Conservation (phyloP, 148 eudicot species). For the Rhododendron vialii region DNA sequence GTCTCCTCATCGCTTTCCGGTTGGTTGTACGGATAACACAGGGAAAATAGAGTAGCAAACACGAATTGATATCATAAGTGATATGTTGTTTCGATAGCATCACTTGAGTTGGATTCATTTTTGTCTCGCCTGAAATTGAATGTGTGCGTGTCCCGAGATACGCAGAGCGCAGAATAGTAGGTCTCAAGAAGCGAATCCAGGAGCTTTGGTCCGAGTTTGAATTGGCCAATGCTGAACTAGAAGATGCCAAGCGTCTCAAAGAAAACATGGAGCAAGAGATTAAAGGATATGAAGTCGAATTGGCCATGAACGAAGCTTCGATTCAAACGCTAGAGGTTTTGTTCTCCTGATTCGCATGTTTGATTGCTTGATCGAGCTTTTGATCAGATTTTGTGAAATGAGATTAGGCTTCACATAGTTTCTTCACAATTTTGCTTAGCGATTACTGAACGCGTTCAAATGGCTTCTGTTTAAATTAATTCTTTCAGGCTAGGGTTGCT, state of each 20-base stretch:
- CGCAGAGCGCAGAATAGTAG: constrained; percentile 55
- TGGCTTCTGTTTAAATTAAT: constrained; percentile 3
- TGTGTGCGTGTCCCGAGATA: neutral
- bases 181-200: constrained; percentile 49
- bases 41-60: neutral
- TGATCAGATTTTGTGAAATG: neutral
- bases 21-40: neutral
- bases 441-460: neutral
- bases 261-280: constrained; percentile 61
- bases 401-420: neutral
- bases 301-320: constrained; percentile 53
- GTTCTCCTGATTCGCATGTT: neutral
- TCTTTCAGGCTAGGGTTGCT: constrained; percentile 50
- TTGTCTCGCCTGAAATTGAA: neutral
- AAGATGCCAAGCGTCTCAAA: constrained; percentile 48
- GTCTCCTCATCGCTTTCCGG: no score
- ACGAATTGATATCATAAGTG: no score
- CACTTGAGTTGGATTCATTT: neutral
- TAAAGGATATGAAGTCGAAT: constrained; percentile 67
- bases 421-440: neutral
- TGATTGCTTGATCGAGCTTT: neutral
- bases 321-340: constrained; percentile 56
- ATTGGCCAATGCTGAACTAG: constrained; percentile 39
- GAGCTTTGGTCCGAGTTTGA: constrained; percentile 51
- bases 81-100: neutral